Base-by-base conservation (phyloP, 805 yeast genomes). In the Clavispora phyllophila region DNA sequence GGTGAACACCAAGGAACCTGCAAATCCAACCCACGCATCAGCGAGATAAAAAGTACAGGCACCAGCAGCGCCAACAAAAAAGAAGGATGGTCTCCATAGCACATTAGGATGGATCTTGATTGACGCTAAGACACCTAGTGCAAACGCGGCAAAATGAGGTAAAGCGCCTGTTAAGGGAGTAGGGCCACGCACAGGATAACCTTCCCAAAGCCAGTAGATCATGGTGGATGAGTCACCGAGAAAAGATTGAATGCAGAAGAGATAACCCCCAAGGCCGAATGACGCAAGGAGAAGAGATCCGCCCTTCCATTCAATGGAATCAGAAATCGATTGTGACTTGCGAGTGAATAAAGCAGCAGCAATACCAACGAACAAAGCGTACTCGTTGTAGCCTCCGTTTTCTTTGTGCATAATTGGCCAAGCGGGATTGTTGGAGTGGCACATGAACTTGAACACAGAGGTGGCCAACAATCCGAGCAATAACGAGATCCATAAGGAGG, bases 201-300 rank as follows among this genome's bases (percentile, higher is more conserved):
- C 99, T 47, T 82, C 85, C 98, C 98, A 93, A n/a, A 81, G 79
- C 97, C 97, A 93, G 37, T 82, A 72, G n/a, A 87, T 84, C 34
- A 91, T 72, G 9, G 93, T 85, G 2, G 95, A 82, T 0, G 96
- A 76, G 60, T 93, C 99, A 3, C 87, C 76, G 37, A 89, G 61
- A 70, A 82, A 77, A 12, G 95, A 85, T 51, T 82, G 83, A 27
- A 85, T 61, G 5, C 84, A 77, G 58, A 81, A 91, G 23, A 88
- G 60, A 43, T 84, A 70, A 1, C 88, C 79, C 19, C 95, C 98
- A 48, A 91, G 72, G 1, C 95, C 96, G 19, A 77, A 40, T 2
- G 83, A 75, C 1, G 88, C 73, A 14, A 73, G 58, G 2, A 82
- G 7, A 13, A 72, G 49, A 0, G 78, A 75, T 12, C 81, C 79